These are phyloP conservation scores for Xylaria sp. DNA, from an alignment of 2,329 filamentous ascomycete genomes.

Conservation along the genomic window DNA sequence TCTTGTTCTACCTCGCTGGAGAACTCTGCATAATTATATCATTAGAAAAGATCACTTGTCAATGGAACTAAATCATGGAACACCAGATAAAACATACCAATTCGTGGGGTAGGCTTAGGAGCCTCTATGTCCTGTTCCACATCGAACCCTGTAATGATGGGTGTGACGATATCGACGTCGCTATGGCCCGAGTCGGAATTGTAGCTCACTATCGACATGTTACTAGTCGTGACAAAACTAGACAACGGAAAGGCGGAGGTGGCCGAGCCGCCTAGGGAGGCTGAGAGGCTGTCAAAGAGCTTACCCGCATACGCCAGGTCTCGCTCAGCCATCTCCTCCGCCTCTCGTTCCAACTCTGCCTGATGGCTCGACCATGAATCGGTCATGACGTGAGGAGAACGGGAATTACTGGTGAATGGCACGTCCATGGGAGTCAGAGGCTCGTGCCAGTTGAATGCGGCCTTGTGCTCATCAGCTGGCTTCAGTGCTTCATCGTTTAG, in stretches of 20 bases:
- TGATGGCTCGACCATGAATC: slow-evolving; percentile 38
- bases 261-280: slow-evolving; percentile 37
- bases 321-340: slow-evolving; percentile 42
- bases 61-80: background rate
- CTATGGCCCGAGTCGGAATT: slow-evolving; percentile 40
- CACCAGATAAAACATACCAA: slow-evolving; percentile 41
- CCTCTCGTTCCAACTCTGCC: slow-evolving; percentile 38
- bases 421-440: slow-evolving; percentile 37
- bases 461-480: background rate
- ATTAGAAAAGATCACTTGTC: slow-evolving; percentile 4
- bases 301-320: slow-evolving; percentile 48
- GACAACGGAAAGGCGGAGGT: slow-evolving; percentile 38
- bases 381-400: slow-evolving; percentile 27
- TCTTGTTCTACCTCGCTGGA: slow-evolving; percentile 37
- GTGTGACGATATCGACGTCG: slow-evolving; percentile 35
- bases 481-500: background rate
- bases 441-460: slow-evolving; percentile 28
- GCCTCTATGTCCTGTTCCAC: slow-evolving; percentile 16
- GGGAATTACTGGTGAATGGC: slow-evolving; percentile 7
- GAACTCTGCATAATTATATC: slow-evolving; percentile 41
- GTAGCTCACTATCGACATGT: slow-evolving; percentile 48
- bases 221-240: slow-evolving; percentile 42
- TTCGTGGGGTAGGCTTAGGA: slow-evolving; percentile 27
- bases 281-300: slow-evolving; percentile 42
- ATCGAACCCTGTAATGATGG: slow-evolving; percentile 37